Conservation (phyloP, 345 rosid genomes). For the Syzygium aromaticum region DNA sequence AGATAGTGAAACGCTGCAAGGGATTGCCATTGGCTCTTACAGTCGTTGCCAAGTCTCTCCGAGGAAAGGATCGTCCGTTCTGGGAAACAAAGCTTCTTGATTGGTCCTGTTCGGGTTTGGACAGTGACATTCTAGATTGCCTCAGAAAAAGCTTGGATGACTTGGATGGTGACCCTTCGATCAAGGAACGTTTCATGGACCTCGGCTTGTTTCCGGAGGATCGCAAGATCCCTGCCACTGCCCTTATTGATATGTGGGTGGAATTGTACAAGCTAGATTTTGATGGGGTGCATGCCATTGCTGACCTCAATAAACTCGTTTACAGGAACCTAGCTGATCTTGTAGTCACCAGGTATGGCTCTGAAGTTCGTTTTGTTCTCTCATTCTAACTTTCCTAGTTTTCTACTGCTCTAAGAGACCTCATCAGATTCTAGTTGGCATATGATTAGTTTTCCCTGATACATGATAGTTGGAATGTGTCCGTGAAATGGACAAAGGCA, state of each 20-base stretch:
- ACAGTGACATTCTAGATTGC: too few relatives aligned
- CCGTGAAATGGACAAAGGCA: background rate
- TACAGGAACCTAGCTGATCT: slow-evolving; percentile 24
- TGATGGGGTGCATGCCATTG: slow-evolving; percentile 14
- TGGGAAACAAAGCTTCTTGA: too few relatives aligned
- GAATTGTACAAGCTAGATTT: slow-evolving; percentile 26
- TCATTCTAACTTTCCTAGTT: background rate
- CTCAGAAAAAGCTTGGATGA: background rate
- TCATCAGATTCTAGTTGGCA: background rate
- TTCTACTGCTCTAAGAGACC: background rate
- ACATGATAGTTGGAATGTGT: accelerated
- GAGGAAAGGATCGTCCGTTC: too few relatives aligned
- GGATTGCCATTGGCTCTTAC: background rate
- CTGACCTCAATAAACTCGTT: slow-evolving; percentile 31
- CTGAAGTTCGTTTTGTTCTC: background rate
- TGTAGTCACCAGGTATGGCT: slow-evolving; percentile 21
- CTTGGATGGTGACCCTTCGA: slow-evolving; percentile 3
- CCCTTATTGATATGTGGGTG: slow-evolving; percentile 44
- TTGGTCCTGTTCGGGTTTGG: too few relatives aligned
- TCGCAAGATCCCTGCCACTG: slow-evolving; percentile 37
- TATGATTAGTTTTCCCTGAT: background rate
- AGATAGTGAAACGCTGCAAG: background rate
- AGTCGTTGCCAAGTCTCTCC: too few relatives aligned
- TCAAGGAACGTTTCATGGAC: slow-evolving; percentile 47
- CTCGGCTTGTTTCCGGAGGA: slow-evolving; percentile 40